Evolutionary conservation across 2,329 filamentous ascomycete genomes (phyloP).

Genomic region (Trichoderma cornu-damae): DNA sequence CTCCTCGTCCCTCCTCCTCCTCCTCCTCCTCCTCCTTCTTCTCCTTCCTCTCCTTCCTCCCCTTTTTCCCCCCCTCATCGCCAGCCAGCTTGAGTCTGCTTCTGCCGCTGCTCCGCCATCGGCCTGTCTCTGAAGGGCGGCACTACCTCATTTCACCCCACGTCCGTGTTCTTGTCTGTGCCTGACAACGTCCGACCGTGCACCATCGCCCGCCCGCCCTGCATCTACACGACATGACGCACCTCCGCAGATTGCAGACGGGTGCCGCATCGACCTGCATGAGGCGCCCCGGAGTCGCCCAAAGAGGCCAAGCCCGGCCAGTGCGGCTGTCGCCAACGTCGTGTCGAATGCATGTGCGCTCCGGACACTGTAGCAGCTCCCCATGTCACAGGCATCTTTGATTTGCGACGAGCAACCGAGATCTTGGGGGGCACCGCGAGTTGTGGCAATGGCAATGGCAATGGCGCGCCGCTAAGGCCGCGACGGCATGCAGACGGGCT

Average conservation of each 20-base stretch:
- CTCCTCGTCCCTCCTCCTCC: too few relatives aligned
- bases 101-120: background rate
- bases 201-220: too few relatives aligned
- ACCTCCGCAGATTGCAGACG: background rate
- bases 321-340: background rate
- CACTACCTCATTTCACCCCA: background rate
- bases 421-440: background rate
- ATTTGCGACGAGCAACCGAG: conserved; percentile 11
- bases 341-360: background rate
- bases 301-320: conserved; percentile 8
- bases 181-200: too few relatives aligned
- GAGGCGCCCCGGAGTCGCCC: conserved; percentile 18
- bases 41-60: too few relatives aligned
- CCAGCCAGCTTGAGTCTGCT: too few relatives aligned
- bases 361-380: too few relatives aligned
- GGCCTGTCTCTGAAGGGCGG: background rate
- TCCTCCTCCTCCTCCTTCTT: too few relatives aligned
- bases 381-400: conserved; percentile 1
- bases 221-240: background rate
- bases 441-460: too few relatives aligned
- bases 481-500: background rate
- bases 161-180: too few relatives aligned
- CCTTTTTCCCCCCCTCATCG: too few relatives aligned
- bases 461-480: conserved; percentile 1
- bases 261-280: conserved; percentile 15